Evolutionary conservation across 2,329 filamentous ascomycete genomes (phyloP), one percentile per base, ranked within the genome.

Genomic region (Lecanosticta acicola): DNA sequence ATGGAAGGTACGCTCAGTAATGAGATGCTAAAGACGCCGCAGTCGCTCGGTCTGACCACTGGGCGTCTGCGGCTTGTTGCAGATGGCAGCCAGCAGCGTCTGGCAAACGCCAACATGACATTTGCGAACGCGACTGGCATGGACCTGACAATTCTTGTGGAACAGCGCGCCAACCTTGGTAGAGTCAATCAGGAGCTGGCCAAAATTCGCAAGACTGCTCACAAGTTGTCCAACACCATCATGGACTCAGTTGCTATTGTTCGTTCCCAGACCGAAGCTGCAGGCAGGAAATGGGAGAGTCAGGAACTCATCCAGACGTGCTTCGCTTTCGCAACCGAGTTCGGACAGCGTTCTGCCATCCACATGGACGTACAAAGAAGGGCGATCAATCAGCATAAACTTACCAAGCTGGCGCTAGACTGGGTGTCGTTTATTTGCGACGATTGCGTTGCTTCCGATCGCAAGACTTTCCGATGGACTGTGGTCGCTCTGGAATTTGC

Each of bases 361-460:
- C 94, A 94, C 71, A 93, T 98, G 82, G 93, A 98, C 68, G 85
- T 87, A 66, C 97, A 95, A 63, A 77, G 93, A 45, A 84, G 91
- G 40, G 87, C 94, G 57, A 94, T 97, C 87, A 97, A 97, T 70
- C 96, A 95, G 66, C 77, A 94, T 57, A 95, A 94, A 66, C 78
- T 98, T 45, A 94, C 91, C 10, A 87, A 94, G 62, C 76, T 98
- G 43, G 89, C 90, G 3, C 74, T 98, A 9, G 91, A 98, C 65
- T 98, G 93, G 93, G 86, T 98, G 13, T 90, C 87, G 62, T 98
- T 98, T 67, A 93, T 98, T 56, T 95, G 90, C 62, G 91, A 97
- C 61, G 93, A 98, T 66, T 98, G 93, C 67, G 79, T 94, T 57
- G 87, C 93, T 8, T 88, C 88, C 3, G 93, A 98, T 66, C 81